Evolutionary conservation across 1,284 basidiomycete genomes (phyloP).

Genomic region (Xanthoconium separans): DNA sequence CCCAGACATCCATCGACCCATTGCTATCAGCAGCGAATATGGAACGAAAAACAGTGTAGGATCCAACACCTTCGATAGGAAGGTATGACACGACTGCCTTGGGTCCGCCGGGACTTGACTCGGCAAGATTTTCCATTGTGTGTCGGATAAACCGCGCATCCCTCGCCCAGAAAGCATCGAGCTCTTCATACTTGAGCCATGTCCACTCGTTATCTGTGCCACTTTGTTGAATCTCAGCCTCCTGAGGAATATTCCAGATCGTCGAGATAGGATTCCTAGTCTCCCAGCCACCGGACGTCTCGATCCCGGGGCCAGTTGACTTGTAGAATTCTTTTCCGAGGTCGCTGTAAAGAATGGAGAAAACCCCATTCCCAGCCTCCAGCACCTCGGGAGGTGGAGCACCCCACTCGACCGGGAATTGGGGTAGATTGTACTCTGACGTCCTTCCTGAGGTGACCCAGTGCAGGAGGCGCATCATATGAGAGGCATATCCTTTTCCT

Average conservation of each 20-base stretch:
- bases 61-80: constrained; percentile 22
- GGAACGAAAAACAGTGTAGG: constrained; percentile 15
- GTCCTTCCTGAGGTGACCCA: constrained; percentile 38
- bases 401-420: constrained; percentile 43
- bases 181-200: constrained; percentile 15
- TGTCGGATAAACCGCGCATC: constrained; percentile 29
- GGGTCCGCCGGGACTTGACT: constrained; percentile 5
- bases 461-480: constrained; percentile 52
- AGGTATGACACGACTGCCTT: constrained; percentile 18
- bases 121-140: constrained; percentile 12
- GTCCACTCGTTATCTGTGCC: constrained; percentile 24
- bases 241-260: constrained; percentile 38
- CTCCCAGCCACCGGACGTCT: constrained; percentile 47
- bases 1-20: constrained; percentile 37
- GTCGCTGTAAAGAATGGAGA: constrained; percentile 66
- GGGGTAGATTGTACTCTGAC: constrained; percentile 20
- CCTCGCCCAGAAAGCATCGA: constrained; percentile 15
- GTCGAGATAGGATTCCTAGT: constrained; percentile 42
- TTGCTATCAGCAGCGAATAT: constrained; percentile 10
- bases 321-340: constrained; percentile 56
- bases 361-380: constrained; percentile 34
- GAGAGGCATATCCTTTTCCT: constrained; percentile 43
- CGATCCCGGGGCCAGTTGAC: constrained; percentile 39
- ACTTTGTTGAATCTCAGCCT: not conserved
- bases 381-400: constrained; percentile 29